Base-by-base conservation (phyloP, 768 basidiomycete species). In the Kwoniella mangroviensis region DNA sequence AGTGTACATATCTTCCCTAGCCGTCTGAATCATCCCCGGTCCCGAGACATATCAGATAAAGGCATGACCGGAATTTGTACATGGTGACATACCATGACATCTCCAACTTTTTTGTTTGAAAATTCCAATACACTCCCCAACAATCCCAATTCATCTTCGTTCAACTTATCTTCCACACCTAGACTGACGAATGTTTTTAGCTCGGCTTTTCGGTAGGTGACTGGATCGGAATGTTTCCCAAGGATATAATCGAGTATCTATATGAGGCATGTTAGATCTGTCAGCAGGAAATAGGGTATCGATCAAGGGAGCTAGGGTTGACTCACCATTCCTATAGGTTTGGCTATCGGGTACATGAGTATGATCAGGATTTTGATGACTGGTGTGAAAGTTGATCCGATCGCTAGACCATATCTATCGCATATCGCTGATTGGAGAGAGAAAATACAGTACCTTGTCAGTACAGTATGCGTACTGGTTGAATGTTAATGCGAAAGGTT, bases 121-220 rank as follows among this genome's bases (percentile, higher is more conserved):
- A 82, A 75, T 55, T 82, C 81, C 61, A 82, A 58, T 7, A 80
- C 76, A 59, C 75, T 75, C 3, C 79, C 81, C 11, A 82, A 62
- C 17, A 82, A 49, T 2, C 67, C 65, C 41, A 82, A 58, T 65
- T 81, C 80, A n/a, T 77, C 80, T 21, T 78, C 79, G 2, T 68
- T 71, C 6, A 79, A 68, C 54, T 75, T 72, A 66, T 80, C 77
- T 58, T 79, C 79, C 17, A 82, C 73, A 6, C 79, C 81, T 0
- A 80, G 67, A 53, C 73, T 70, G 45, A 82, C 77, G 56, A 82
- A 82, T 0, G 78, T 76, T 68, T 82, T 82, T 1, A 82, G 68
- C 57, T 82, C 79, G 43, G 79, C 79, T 74, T 82, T 82, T 10
- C 79, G 70, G 54, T 82, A 82, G 6, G 79, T 79, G 9, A 74